These are phyloP conservation scores for Leishmania aethiopica DNA, from an alignment of 208 protist genomes.

Conservation along the genomic window DNA sequence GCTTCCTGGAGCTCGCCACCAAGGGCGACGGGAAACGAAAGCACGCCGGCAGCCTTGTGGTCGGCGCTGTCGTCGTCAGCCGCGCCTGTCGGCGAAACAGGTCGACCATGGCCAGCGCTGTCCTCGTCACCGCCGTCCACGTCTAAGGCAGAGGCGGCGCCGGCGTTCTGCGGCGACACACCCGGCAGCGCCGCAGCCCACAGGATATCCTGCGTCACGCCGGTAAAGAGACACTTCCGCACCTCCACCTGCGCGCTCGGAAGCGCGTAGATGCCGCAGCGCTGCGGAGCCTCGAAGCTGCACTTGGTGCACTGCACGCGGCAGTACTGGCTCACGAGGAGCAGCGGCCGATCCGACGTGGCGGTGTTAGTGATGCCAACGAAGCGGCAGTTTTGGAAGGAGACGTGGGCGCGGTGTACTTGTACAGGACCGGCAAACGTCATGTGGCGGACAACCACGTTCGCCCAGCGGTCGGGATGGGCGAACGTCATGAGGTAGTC, in stretches of 20 bases:
- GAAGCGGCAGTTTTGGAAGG: constrained; percentile 85
- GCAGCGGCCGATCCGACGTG: constrained; percentile 44
- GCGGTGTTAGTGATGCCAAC: constrained; percentile 1
- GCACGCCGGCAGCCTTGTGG: neutral
- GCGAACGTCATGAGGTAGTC: constrained; percentile 85
- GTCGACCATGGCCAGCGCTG: neutral
- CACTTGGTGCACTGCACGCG: constrained; percentile 70
- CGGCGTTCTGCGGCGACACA: constrained; percentile 9
- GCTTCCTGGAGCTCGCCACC: constrained; percentile 20
- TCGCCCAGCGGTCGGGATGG: constrained; percentile 76
- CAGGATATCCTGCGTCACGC: constrained; percentile 28
- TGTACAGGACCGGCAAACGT: constrained; percentile 76
- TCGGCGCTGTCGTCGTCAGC: neutral
- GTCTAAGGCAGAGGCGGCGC: constrained; percentile 1
- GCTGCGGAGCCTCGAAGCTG: constrained; percentile 67
- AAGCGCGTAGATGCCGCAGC: constrained; percentile 67
- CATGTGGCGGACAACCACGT: constrained; percentile 67
- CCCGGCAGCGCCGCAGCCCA: constrained; percentile 7
- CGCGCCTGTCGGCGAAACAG: neutral
- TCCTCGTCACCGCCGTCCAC: constrained; percentile 13
- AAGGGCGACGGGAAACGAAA: constrained; percentile 10
- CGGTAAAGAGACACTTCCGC: constrained; percentile 78
- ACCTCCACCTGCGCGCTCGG: constrained; percentile 59
- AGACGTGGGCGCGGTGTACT: constrained; percentile 77
- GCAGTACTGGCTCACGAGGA: constrained; percentile 83